Percentiles rank a stretch among this genome's conserved stretches.
phyloP scores from a whole-genome alignment of 1,284 basidiomycete species.

The Coniophora puteana region DNA sequence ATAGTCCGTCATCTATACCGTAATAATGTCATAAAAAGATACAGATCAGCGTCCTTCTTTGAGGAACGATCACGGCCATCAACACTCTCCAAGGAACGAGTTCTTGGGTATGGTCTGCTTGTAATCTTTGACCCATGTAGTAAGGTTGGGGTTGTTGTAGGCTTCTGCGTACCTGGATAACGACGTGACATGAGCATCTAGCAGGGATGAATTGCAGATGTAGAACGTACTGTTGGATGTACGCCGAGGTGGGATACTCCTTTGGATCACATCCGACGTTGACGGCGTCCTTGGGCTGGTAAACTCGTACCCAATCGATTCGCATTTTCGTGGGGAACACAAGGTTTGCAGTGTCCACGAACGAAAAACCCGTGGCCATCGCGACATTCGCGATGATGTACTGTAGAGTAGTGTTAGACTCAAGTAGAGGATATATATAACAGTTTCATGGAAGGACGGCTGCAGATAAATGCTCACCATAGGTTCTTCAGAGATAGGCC shows the following conservation, averaged over 20 bases:
- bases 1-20: too few species aligned
- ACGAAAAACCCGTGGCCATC: constrained; percentile 52
- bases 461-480: constrained; percentile 43
- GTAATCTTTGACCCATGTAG: constrained; percentile 34
- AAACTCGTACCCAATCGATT: constrained; percentile 74
- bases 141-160: constrained; percentile 39
- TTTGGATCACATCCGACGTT: constrained; percentile 72
- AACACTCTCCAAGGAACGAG: constrained; percentile 28
- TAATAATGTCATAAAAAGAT: too few species aligned
- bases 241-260: constrained; percentile 61
- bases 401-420: constrained; percentile 15
- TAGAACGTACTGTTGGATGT: constrained; percentile 47
- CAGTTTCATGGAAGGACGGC: background rate
- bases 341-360: constrained; percentile 52
- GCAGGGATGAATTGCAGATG: constrained; percentile 2
- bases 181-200: background rate
- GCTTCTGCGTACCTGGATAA: constrained; percentile 31
- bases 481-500: constrained; percentile 68
- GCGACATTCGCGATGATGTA: constrained; percentile 54
- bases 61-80: too few species aligned
- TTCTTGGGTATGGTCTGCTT: constrained; percentile 29
- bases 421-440: constrained; percentile 3
- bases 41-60: too few species aligned
- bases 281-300: constrained; percentile 50
- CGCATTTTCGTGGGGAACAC: constrained; percentile 60